Percentiles rank a stretch among this genome's conserved stretches.
Conservation (phyloP, 805 yeast genomes). For the Teunomyces atbi region DNA sequence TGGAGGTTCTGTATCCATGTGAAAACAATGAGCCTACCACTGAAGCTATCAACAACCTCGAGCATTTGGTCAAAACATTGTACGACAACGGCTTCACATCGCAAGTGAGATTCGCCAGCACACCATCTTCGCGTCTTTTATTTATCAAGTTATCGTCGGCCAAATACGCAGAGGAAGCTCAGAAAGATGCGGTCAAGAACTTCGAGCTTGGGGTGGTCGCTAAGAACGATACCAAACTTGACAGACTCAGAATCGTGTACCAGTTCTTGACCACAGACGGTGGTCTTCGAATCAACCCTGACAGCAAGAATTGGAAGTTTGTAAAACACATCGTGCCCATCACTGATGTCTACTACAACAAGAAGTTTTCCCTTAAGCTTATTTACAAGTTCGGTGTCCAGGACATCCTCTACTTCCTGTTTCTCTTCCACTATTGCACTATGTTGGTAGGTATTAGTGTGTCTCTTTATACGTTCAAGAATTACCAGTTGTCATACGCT, state of each 20-base stretch:
- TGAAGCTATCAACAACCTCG: slow-evolving; percentile 36
- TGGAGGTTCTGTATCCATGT: slow-evolving; percentile 37
- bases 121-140: slow-evolving; percentile 33
- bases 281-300: slow-evolving; percentile 59
- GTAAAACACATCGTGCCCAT: slow-evolving; percentile 54
- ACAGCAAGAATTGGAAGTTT: slow-evolving; percentile 49
- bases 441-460: slow-evolving; percentile 63
- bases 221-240: slow-evolving; percentile 40
- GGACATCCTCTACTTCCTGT: slow-evolving; percentile 71
- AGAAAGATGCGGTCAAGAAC: slow-evolving; percentile 33
- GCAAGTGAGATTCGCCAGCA: slow-evolving; percentile 51
- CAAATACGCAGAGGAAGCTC: slow-evolving; percentile 28
- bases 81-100: slow-evolving; percentile 44
- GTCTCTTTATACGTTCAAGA: slow-evolving; percentile 43
- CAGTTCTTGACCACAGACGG: slow-evolving; percentile 46
- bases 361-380: not conserved
- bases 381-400: slow-evolving; percentile 37
- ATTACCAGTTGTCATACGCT: slow-evolving; percentile 57
- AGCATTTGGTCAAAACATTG: slow-evolving; percentile 38
- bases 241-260: slow-evolving; percentile 54
- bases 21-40: slow-evolving; percentile 26
- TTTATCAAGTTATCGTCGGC: slow-evolving; percentile 48
- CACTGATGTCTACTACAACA: slow-evolving; percentile 21
- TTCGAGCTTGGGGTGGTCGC: slow-evolving; percentile 48
- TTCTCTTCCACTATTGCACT: slow-evolving; percentile 55